These are phyloP conservation scores for Mikania micrantha DNA, from an alignment of 129 eudicot species.

Conservation along the genomic window DNA sequence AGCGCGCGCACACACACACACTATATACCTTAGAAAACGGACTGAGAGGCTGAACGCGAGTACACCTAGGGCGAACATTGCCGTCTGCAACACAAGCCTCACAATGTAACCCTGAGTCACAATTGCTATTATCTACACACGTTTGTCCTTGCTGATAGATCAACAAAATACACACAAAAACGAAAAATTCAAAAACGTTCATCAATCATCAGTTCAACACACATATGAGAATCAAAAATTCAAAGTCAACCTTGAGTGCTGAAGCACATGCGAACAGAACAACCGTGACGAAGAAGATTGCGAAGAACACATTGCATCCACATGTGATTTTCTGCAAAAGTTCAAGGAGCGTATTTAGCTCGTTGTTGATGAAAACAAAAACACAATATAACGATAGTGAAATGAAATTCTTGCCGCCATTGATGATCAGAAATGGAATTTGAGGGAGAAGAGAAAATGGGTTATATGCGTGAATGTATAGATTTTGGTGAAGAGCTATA, in stretches of 20 bases:
- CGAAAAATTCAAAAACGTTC: background rate
- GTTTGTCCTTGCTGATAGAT: constrained; percentile 53
- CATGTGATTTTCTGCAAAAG: constrained; percentile 23
- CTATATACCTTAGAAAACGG: constrained; percentile 60
- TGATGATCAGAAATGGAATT: background rate
- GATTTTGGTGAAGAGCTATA: background rate
- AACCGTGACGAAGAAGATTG: constrained; percentile 21
- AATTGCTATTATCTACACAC: constrained; percentile 45
- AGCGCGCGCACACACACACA: background rate
- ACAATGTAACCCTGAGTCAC: constrained; percentile 81
- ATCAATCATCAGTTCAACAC: background rate
- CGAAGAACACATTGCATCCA: constrained; percentile 18
- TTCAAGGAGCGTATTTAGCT: background rate
- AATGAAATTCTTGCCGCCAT: constrained; percentile 11
- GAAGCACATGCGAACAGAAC: constrained; percentile 30
- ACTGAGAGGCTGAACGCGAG: constrained; percentile 67
- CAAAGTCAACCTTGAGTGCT: constrained; percentile 41
- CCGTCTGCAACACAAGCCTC: constrained; percentile 77
- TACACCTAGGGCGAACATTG: constrained; percentile 71
- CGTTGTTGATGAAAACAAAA: background rate
- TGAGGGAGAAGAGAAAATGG: background rate
- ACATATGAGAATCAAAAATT: background rate
- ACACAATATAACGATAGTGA: background rate
- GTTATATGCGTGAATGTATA: background rate
- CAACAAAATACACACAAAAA: background rate